Evolutionary conservation across 441 rosid genomes (phyloP).

Genomic region (Theobroma grandiflorum): DNA sequence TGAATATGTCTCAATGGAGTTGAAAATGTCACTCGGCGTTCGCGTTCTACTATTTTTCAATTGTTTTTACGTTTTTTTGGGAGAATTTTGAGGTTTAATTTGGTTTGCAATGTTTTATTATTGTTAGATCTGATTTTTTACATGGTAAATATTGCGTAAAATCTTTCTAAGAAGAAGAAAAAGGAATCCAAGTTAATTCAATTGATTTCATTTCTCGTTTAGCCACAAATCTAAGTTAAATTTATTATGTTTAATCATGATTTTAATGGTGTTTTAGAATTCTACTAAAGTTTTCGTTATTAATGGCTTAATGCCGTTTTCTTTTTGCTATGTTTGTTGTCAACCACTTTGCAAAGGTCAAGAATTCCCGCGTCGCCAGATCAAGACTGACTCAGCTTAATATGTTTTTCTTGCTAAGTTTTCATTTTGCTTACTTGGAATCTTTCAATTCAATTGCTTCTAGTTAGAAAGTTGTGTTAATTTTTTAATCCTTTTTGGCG

Average conservation of each 20-base stretch:
- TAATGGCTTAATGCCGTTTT: background rate
- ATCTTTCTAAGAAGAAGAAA: background rate
- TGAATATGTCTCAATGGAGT: constrained; percentile 24
- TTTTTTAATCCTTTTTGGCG: background rate
- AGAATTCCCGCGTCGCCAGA: background rate
- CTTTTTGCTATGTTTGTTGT: constrained; percentile 5
- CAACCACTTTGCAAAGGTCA: background rate
- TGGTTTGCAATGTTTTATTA: background rate
- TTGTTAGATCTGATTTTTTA: constrained; percentile 8
- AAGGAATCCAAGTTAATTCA: background rate
- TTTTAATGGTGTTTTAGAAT: background rate
- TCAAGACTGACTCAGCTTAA: constrained; percentile 6
- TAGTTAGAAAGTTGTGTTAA: background rate
- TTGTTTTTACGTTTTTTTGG: background rate
- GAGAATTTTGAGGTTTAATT: background rate
- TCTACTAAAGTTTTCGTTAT: background rate
- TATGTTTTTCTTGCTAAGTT: background rate
- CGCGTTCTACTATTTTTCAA: background rate
- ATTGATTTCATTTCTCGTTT: background rate
- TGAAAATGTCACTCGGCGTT: constrained; percentile 29
- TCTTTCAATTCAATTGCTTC: background rate
- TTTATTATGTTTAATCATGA: background rate
- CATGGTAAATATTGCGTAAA: background rate
- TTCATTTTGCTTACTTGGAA: background rate
- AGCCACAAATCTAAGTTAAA: background rate